Evolutionary conservation across 2,329 filamentous ascomycete genomes (phyloP), one percentile per base, ranked within the genome.

Genomic region (Apiospora rasikravindrae): DNA sequence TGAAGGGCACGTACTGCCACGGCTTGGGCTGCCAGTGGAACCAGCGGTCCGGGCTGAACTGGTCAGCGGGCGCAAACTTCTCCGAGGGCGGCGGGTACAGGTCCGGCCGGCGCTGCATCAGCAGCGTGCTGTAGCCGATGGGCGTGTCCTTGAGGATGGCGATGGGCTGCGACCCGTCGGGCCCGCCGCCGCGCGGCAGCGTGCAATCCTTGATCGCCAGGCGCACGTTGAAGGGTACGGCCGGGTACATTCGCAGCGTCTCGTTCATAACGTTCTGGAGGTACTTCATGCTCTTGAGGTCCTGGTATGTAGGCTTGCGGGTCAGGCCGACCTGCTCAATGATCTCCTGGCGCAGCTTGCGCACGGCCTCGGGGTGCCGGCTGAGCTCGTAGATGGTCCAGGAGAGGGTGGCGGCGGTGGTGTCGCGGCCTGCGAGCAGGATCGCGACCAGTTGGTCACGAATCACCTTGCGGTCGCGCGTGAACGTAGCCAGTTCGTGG

Each of bases 231-330:
- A 93, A 93, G 1, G 94, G 94, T 1, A 96, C 92, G 19, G 90
- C 87, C 0, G 94, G 94, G 81, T 96, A 94, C 14, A 96, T 82
- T 19, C 94, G 91, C 73, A 95, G 88, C 0, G 90, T 93, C 83
- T 97, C 94, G 83, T 94, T 92, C 77, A 97, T 87, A 69, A 93
- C 84, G 77, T 91, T 86, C 81, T 90, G 86, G 72, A 96, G 88
- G 80, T 96, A 98, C 77, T 93, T 92, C 94, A 98, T 97, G 75
- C 88, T 88, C 85, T 97, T 98, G 73, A 98, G 87, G 79, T 98
- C 89, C 16, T 90, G 88, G 81, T 97, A 98, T 0, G 92, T 94
- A 0, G 92, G 91, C 4, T 86, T 83, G 7, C 86, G 82, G 19
- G 89, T 84, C 8, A 88, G 81, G 1, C 95, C 95, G 5, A 98